Conservation (phyloP, 148 eudicot species). For the Rhododendron simsii region DNA sequence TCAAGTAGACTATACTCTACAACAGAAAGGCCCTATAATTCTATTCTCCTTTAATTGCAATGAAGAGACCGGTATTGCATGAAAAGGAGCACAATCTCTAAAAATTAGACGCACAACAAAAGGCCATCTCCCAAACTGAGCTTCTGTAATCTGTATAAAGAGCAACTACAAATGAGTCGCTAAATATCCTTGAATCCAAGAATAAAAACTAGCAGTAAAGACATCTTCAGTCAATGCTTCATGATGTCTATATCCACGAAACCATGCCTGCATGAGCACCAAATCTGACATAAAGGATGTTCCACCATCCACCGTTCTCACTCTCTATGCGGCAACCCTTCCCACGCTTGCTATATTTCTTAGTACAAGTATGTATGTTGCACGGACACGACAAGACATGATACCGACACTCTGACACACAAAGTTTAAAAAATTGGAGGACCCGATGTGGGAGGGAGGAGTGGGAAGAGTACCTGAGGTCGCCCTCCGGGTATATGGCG, state of each 20-base stretch:
- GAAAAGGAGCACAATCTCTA: not conserved
- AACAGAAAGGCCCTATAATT: not conserved
- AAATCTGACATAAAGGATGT: not conserved
- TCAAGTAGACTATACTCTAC: not conserved
- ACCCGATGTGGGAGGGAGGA: not conserved
- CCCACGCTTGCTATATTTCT: not conserved
- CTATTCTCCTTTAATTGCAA: not conserved
- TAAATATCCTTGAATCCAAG: not conserved
- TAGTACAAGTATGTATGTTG: not conserved
- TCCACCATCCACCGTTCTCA: not conserved
- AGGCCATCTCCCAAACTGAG: not conserved
- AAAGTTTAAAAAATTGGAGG: not conserved
- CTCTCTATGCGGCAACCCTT: not conserved
- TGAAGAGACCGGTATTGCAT: not conserved
- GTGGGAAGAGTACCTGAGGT: too few species aligned
- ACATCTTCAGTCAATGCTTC: not conserved
- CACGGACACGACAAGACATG: not conserved
- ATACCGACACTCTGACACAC: not conserved
- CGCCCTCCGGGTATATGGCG: too few species aligned
- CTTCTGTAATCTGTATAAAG: not conserved
- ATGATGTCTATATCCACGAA: not conserved
- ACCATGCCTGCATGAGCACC: not conserved
- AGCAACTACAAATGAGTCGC: not conserved
- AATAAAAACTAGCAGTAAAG: not conserved
- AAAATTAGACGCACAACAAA: not conserved